Conservation (phyloP, 768 basidiomycete genomes). For the Boletus vermiculosoides region DNA sequence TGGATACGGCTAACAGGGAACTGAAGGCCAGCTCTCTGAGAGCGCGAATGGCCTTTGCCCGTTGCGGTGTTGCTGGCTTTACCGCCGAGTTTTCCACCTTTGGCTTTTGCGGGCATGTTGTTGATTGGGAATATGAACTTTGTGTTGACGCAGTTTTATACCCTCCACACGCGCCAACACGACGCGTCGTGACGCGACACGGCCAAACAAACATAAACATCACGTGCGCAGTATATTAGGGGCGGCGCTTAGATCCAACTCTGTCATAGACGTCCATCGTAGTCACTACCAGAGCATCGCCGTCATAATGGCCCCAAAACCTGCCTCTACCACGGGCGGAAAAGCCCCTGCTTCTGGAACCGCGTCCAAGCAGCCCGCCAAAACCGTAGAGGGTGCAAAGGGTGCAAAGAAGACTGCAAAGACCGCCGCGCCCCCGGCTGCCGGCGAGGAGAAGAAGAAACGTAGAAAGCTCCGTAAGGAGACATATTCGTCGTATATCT, state of each 20-base stretch:
- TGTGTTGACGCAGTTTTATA: constrained; percentile 23
- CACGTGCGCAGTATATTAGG: constrained; percentile 38
- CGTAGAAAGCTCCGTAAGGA: constrained; percentile 84
- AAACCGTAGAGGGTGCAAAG: constrained; percentile 54
- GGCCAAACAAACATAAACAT: constrained; percentile 32
- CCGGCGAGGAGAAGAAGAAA: constrained; percentile 83
- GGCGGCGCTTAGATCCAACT: constrained; percentile 8
- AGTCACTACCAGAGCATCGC: neutral
- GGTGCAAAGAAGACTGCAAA: constrained; percentile 76
- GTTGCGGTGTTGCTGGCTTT: constrained; percentile 47
- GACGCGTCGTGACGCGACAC: constrained; percentile 41
- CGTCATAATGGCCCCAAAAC: constrained; percentile 52
- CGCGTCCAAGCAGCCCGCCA: constrained; percentile 64
- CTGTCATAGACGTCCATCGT: constrained; percentile 22
- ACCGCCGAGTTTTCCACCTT: constrained; percentile 40
- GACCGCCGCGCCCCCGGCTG: constrained; percentile 50
- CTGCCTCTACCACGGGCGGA: constrained; percentile 65
- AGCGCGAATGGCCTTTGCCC: constrained; percentile 64
- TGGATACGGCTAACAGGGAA: constrained; percentile 93
- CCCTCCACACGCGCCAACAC: constrained; percentile 22
- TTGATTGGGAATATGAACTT: neutral
- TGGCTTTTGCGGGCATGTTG: constrained; percentile 32
- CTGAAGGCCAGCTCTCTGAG: constrained; percentile 74
- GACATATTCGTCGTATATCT: constrained; percentile 92
- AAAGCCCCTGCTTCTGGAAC: constrained; percentile 62